Base-by-base conservation (phyloP, 768 basidiomycete species). In the Psilocybe tampanensis region DNA sequence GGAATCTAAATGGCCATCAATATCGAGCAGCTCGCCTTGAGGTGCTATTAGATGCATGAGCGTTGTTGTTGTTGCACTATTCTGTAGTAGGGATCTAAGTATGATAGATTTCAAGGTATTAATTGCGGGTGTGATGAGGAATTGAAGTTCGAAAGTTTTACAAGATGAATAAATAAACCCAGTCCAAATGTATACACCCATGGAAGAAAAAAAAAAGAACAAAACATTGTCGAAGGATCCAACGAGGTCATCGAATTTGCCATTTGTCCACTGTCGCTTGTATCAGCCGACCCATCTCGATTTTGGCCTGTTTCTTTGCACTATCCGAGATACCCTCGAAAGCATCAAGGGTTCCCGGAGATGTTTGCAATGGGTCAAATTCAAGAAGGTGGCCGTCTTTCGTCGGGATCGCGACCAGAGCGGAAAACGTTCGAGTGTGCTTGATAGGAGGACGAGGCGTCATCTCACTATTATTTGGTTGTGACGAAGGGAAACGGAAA, bases 351-450 rank as follows among this genome's bases (percentile, higher is more conserved):
- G 89, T 79, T 2, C 80, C 78, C 1, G 92, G 86, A 2, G 88
- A 86, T 13, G 89, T 86, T 56, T 80, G 78, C 42, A 95, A 74
- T 8, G 94, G 93, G 62, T 96, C 89, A 64, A 96, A 94, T 68
- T 88, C 86, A 22, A 96, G 78, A n/a, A 89, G 70, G 62, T 89
- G 85, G 0, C 94, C 94, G 62, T 94, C 91, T 39, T 80, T 84
- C 0, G 87, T 92, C 4, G 90, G 86, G n/a, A 94, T 86, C 1
- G 88, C 84, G 12, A 92, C 85, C 29, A 90, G 72, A 2, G 87
- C 88, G 4, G 83, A 81, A 57, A 80, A 71, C 33, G 78, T 69
- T 55, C 72, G 68, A 22, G 72, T 62, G 63, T 71, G 72, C 58
- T 65, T 61, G 36, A 60, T 62, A 12, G 63, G 43, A 48, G 70